Base-by-base conservation (phyloP, 148 eudicot species). In the Euryodendron excelsum region DNA sequence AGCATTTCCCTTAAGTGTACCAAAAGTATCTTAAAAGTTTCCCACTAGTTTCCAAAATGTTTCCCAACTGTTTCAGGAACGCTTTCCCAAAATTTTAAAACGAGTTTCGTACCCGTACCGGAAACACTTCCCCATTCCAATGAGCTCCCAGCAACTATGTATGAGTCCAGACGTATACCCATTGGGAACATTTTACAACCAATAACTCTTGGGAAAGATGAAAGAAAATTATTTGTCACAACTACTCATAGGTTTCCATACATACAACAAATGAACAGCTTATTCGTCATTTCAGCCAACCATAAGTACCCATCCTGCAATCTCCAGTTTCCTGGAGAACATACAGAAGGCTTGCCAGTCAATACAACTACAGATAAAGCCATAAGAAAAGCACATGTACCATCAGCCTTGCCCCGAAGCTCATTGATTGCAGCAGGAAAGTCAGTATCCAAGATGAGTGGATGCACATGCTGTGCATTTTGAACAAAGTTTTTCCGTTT, bases 391-490 rank as follows among this genome's bases (percentile, higher is more conserved):
- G 69, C 17, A 25, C 28, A 59, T 76, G 75, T 87, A 96, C 98
- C 97, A 60, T 89, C 91, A 87, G 84, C 80, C 83, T 86, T 93
- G 80, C 88, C 90, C 64, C 80, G 77, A 72, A 86, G 84, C 77
- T 87, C 90, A 82, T 81, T 88, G 63, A 77, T 77, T 27, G 85
- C 85, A 27, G 85, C 80, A 37, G 89, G 90, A 59, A 80, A 50
- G 61, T 86, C 88, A 58, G 95, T 87, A 71, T 90, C 89, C 76
- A 89, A 56, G 48, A 90, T 83, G 50, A 87, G 91, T 53, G 92
- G 92, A 74, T 80, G 91, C 62, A 86, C 89, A 80, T 85, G 84
- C 72, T 87, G 86, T 63, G 84, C 76, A 63, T 84, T 86, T 76
- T 84, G 87, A 70, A 73, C 48, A 41, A 64, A 45, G 36, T 65